A percentile compares a stretch with the other conserved stretches of the same genome.
Evolutionary conservation across 345 rosid species (phyloP).

Genomic region (Ceriops decandra): DNA sequence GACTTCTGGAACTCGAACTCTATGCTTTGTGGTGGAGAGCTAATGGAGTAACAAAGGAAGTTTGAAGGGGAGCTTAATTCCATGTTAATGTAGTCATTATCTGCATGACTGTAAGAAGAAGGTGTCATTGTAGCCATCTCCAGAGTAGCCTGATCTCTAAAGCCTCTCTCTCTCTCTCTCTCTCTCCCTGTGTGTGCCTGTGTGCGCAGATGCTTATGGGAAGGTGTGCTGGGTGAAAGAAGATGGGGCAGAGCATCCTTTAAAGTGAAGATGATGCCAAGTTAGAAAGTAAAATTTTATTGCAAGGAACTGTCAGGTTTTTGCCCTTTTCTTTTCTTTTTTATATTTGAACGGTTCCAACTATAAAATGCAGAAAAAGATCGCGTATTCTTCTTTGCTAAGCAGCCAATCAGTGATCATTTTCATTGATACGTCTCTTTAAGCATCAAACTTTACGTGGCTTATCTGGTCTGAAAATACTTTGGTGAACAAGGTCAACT

Average conservation of each 20-base stretch:
- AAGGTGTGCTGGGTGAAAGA: slow-evolving; percentile 27
- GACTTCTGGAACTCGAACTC: slow-evolving; percentile 91
- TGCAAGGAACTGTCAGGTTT: slow-evolving; percentile 23
- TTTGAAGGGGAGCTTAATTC: slow-evolving; percentile 55
- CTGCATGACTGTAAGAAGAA: slow-evolving; percentile 13
- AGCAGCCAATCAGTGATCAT: slow-evolving; percentile 15
- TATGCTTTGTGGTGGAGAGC: slow-evolving; percentile 56
- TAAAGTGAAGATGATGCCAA: slow-evolving; percentile 41
- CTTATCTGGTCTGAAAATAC: too few relatives aligned
- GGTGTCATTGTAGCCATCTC: slow-evolving; percentile 12
- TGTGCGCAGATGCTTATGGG: slow-evolving; percentile 22
- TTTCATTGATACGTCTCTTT: too few relatives aligned
- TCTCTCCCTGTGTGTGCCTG: slow-evolving; percentile 16
- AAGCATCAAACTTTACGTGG: slow-evolving; percentile 5
- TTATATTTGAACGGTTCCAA: slow-evolving; percentile 34
- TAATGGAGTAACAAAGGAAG: slow-evolving; percentile 41
- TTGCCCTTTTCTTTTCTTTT: not conserved
- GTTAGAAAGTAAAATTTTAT: slow-evolving; percentile 14
- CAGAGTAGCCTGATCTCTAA: not conserved
- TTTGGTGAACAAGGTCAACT: too few relatives aligned
- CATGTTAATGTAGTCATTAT: slow-evolving; percentile 77
- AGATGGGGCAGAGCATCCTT: slow-evolving; percentile 35
- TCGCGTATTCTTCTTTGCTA: not conserved
- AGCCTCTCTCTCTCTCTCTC: not conserved
- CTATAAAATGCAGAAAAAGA: slow-evolving; percentile 25